A percentile compares a stretch with the other conserved stretches of the same genome.
Conservation (phyloP, 148 eudicot species). For the Silene latifolia region DNA sequence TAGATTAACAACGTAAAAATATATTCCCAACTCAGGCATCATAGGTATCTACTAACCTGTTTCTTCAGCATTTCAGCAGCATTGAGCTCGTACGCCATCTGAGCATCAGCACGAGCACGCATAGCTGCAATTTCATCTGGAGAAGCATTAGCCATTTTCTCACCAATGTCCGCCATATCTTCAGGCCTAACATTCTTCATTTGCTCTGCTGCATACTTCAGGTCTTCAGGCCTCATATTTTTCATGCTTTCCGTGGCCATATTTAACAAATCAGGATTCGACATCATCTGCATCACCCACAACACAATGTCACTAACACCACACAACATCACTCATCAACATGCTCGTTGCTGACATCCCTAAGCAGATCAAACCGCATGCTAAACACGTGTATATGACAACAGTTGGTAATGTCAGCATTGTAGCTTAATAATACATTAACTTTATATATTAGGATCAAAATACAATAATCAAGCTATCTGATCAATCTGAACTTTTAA, state of each 20-base stretch:
- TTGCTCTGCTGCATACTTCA: constrained; percentile 86
- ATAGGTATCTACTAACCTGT: constrained; percentile 46
- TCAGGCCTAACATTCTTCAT: constrained; percentile 83
- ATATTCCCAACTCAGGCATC: not conserved
- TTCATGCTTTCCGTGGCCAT: constrained; percentile 97
- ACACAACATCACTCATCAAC: too few species aligned
- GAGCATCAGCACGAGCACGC: constrained; percentile 76
- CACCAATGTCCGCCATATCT: constrained; percentile 83
- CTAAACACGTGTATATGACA: not conserved
- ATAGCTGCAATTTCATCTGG: constrained; percentile 87
- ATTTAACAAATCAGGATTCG: constrained; percentile 85
- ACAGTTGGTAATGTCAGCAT: too few species aligned
- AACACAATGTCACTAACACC: not conserved
- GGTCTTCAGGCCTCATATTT: constrained; percentile 78
- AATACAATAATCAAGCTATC: too few species aligned
- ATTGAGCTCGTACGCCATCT: constrained; percentile 58
- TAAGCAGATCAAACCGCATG: not conserved
- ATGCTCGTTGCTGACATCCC: not conserved
- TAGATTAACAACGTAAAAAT: not conserved
- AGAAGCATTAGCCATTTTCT: constrained; percentile 89
- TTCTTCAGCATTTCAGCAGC: constrained; percentile 85
- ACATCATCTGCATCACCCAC: constrained; percentile 74
- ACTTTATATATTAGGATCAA: too few species aligned
- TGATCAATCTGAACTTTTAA: not conserved
- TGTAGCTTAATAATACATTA: not conserved